Conservation (phyloP, 2,329 filamentous ascomycete species). For the Aspergillus nomiae region DNA sequence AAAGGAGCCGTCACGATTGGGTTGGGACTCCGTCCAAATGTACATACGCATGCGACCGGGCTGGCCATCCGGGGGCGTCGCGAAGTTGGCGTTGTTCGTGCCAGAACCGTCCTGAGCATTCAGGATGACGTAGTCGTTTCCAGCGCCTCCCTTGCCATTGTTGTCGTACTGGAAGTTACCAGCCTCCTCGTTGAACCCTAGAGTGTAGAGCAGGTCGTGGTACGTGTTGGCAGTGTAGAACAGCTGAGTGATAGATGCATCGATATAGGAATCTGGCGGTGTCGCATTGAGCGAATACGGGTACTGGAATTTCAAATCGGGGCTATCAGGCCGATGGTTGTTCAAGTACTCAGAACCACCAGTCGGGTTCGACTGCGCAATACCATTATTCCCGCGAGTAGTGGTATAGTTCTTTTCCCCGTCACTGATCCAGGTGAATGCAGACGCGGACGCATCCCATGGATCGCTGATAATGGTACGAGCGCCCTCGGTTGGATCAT, state of each 20-base stretch:
- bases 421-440: conserved; percentile 18
- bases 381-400: conserved; percentile 18
- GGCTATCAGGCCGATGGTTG: conserved; percentile 13
- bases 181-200: conserved; percentile 17
- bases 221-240: conserved; percentile 23
- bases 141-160: conserved; percentile 10
- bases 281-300: conserved; percentile 11
- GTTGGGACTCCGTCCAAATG: conserved; percentile 11
- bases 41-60: conserved; percentile 21
- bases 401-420: conserved; percentile 15
- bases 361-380: conserved; percentile 17
- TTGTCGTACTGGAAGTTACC: conserved; percentile 21
- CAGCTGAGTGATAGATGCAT: conserved; percentile 19
- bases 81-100: conserved; percentile 19
- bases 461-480: conserved; percentile 14
- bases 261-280: conserved; percentile 13
- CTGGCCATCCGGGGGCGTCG: conserved; percentile 17
- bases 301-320: conserved; percentile 11
- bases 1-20: conserved; percentile 12
- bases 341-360: conserved; percentile 10
- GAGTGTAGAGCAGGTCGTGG: conserved; percentile 18
- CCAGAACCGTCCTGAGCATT: conserved; percentile 21
- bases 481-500: conserved; percentile 17
- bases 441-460: conserved; percentile 14
- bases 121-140: conserved; percentile 18